These are phyloP conservation scores for Funneliformis geosporum DNA, from an alignment of 192 early-diverging fungal genomes.

Conservation along the genomic window DNA sequence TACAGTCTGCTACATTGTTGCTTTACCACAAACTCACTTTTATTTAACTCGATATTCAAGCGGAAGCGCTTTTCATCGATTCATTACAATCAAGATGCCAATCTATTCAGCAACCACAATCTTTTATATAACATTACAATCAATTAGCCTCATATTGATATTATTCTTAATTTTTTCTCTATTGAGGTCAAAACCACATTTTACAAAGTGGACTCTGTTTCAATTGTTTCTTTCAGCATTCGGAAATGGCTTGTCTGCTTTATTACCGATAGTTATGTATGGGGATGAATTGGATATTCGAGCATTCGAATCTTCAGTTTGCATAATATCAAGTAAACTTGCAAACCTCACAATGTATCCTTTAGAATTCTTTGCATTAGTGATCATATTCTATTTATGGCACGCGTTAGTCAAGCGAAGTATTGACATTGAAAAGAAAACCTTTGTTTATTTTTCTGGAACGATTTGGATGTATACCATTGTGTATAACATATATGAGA, in stretches of 20 bases:
- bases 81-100: not conserved
- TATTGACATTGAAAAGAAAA: not conserved
- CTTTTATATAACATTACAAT: not conserved
- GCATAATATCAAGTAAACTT: not conserved
- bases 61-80: no score
- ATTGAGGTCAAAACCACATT: not conserved
- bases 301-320: not conserved
- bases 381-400: not conserved
- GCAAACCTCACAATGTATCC: not conserved
- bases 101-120: not conserved
- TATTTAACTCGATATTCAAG: no score
- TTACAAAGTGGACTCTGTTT: not conserved
- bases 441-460: not conserved
- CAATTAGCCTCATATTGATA: not conserved
- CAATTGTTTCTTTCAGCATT: not conserved
- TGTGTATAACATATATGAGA: not conserved
- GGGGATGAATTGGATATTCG: not conserved
- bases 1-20: no score
- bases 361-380: not conserved
- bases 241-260: not conserved
- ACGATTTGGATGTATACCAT: not conserved
- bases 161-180: not conserved
- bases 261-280: not conserved
- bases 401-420: not conserved
- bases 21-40: no score